Evolutionary conservation across 352 stramenopile genomes (phyloP).

Genomic region (Globisporangium iwayamae): DNA sequence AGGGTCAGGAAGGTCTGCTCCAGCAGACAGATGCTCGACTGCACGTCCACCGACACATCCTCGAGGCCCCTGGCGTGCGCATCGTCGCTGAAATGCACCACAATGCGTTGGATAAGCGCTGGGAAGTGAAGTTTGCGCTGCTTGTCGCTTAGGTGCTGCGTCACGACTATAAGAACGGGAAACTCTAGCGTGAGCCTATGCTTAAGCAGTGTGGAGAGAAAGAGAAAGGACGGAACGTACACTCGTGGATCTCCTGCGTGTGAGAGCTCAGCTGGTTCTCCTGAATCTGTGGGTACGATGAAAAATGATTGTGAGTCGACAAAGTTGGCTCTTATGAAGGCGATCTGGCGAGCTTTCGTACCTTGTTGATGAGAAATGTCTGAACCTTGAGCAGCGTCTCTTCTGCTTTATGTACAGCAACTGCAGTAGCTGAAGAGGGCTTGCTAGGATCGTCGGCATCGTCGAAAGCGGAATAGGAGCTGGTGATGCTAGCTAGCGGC

Average conservation of each 20-base stretch:
- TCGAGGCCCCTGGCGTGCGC: constrained; percentile 20
- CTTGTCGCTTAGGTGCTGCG: constrained; percentile 32
- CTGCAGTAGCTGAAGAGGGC: not conserved
- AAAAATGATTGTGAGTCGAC: not conserved
- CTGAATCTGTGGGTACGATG: constrained; percentile 26
- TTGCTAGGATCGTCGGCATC: not conserved
- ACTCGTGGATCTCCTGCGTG: constrained; percentile 51
- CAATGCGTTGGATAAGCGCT: constrained; percentile 34
- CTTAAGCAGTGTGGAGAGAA: not conserved
- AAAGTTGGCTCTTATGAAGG: not conserved
- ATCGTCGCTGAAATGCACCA: constrained; percentile 31
- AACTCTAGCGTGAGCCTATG: too few species aligned
- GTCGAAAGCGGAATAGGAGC: not conserved
- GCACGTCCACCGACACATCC: constrained; percentile 57
- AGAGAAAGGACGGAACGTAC: constrained; percentile 18
- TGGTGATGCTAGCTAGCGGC: not conserved
- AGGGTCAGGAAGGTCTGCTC: constrained; percentile 57
- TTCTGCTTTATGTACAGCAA: not conserved
- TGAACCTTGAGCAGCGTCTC: constrained; percentile 24
- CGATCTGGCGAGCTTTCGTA: constrained; percentile 7
- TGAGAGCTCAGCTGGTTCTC: constrained; percentile 54
- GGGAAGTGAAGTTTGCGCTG: constrained; percentile 36
- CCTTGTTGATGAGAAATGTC: constrained; percentile 33
- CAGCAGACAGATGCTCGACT: constrained; percentile 63
- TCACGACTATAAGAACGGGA: constrained; percentile 13